Percentiles rank a stretch among this genome's conserved stretches.
phyloP scores from a whole-genome alignment of 257 asterid species.

The Thymus mandschuricus region DNA sequence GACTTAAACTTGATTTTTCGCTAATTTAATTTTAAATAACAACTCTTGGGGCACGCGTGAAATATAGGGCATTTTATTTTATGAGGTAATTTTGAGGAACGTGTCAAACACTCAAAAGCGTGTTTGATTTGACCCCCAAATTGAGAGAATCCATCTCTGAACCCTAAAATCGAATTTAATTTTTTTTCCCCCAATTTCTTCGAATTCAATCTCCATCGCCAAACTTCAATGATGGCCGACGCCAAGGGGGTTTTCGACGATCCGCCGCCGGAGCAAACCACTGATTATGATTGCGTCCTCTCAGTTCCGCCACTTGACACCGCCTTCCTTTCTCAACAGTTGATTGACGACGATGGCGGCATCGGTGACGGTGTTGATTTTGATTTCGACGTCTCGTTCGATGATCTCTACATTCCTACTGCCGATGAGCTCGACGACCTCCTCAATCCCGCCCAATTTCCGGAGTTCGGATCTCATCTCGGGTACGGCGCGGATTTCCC shows the following conservation, averaged over 20 bases:
- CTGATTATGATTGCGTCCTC: conserved; percentile 43
- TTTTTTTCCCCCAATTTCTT: not conserved
- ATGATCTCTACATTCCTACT: conserved; percentile 39
- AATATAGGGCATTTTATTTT: too few species aligned
- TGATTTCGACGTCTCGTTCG: conserved; percentile 57
- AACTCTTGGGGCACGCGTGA: too few species aligned
- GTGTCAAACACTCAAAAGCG: not conserved
- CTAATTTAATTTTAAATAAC: too few species aligned
- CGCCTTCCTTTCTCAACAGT: conserved; percentile 45
- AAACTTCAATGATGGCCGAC: conserved; percentile 41
- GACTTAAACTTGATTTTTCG: too few species aligned
- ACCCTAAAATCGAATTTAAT: conserved; percentile 22
- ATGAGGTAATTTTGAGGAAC: not conserved
- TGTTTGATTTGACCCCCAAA: too few species aligned
- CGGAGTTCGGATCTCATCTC: conserved; percentile 19
- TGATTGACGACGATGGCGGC: conserved; percentile 24
- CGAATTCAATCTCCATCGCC: not conserved
- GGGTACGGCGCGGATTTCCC: conserved; percentile 24
- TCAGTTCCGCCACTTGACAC: conserved; percentile 58
- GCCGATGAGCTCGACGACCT: conserved; percentile 40
- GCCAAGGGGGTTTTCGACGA: conserved; percentile 41
- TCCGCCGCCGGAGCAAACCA: conserved; percentile 22
- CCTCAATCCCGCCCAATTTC: conserved; percentile 28
- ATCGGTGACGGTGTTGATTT: conserved; percentile 25
- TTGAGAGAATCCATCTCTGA: not conserved